These are phyloP conservation scores for Colletotrichum scovillei DNA, from an alignment of 2,329 filamentous ascomycete genomes.

Conservation along the genomic window DNA sequence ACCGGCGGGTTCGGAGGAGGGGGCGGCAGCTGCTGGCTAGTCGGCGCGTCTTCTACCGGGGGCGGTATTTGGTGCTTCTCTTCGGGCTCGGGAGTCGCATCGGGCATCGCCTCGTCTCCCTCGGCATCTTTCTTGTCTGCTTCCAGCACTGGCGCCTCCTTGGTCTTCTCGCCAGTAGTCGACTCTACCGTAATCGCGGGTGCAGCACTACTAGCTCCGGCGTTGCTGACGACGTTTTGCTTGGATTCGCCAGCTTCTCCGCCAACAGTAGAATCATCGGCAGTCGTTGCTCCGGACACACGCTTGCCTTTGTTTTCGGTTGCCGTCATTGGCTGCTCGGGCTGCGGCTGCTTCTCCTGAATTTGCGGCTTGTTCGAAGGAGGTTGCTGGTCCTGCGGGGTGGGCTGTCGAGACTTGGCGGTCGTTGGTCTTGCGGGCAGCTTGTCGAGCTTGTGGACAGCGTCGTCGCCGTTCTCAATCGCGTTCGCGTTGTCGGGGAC, in stretches of 20 bases:
- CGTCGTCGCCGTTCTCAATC: slow-evolving; percentile 62
- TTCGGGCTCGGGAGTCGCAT: slow-evolving; percentile 65
- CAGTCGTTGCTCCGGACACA: slow-evolving; percentile 57
- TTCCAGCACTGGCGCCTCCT: slow-evolving; percentile 35
- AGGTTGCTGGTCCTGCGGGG: slow-evolving; percentile 61
- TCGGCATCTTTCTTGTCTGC: slow-evolving; percentile 58
- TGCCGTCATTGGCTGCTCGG: slow-evolving; percentile 45
- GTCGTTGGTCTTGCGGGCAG: slow-evolving; percentile 66
- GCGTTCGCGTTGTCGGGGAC: slow-evolving; percentile 69
- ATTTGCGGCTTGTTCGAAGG: slow-evolving; percentile 53
- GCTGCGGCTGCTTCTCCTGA: slow-evolving; percentile 61
- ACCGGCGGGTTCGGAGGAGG: slow-evolving; percentile 57
- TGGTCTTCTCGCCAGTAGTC: slow-evolving; percentile 38
- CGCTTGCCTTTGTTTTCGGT: slow-evolving; percentile 56
- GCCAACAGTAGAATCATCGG: slow-evolving; percentile 56
- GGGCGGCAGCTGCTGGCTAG: slow-evolving; percentile 51
- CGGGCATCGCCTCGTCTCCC: slow-evolving; percentile 76
- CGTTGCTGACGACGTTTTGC: slow-evolving; percentile 47
- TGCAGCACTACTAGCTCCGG: slow-evolving; percentile 47
- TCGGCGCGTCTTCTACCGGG: slow-evolving; percentile 51
- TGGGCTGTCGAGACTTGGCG: slow-evolving; percentile 64
- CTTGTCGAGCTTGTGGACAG: slow-evolving; percentile 69
- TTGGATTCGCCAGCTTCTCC: slow-evolving; percentile 61
- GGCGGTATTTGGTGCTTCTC: slow-evolving; percentile 54
- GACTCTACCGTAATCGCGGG: slow-evolving; percentile 48